Evolutionary conservation across 2,329 filamentous ascomycete genomes (phyloP).

Genomic region (Gaeumannomyces tritici): DNA sequence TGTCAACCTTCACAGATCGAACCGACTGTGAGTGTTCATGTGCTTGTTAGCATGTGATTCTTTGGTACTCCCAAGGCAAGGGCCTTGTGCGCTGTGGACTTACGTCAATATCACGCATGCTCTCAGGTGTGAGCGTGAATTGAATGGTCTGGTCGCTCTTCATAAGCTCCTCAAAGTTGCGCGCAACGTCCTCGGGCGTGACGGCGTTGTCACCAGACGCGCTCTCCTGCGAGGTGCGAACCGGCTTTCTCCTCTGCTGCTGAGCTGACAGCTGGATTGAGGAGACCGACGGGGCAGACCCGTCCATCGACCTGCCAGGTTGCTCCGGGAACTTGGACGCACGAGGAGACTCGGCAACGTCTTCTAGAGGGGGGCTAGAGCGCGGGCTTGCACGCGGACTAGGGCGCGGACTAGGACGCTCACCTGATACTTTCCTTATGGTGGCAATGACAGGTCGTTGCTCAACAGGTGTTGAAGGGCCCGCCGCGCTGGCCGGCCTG

Average conservation of each 20-base stretch:
- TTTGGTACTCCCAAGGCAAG: background rate
- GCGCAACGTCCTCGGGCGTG: constrained; percentile 46
- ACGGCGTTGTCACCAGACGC: constrained; percentile 19
- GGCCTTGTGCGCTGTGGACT: constrained; percentile 20
- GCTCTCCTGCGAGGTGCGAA: constrained; percentile 50
- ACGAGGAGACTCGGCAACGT: constrained; percentile 6
- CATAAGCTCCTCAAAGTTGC: constrained; percentile 70
- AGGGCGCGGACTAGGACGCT: background rate
- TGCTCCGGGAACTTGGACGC: constrained; percentile 7
- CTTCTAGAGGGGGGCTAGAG: constrained; percentile 7
- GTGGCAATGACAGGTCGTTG: constrained; percentile 11
- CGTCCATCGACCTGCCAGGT: constrained; percentile 24
- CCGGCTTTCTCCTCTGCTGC: constrained; percentile 39
- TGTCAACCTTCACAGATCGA: constrained; percentile 27
- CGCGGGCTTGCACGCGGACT: background rate
- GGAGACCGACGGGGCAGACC: constrained; percentile 42
- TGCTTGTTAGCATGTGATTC: background rate
- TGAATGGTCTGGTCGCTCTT: constrained; percentile 75
- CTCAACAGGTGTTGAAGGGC: background rate
- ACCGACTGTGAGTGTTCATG: constrained; percentile 21
- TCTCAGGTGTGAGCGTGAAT: constrained; percentile 72
- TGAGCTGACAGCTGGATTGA: constrained; percentile 34
- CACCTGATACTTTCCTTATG: constrained; percentile 25
- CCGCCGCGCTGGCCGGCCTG: background rate
- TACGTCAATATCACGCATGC: constrained; percentile 66